Evolutionary conservation across 768 basidiomycete genomes (phyloP), one percentile per base, ranked within the genome.

Genomic region (Trametes cinnabarina): DNA sequence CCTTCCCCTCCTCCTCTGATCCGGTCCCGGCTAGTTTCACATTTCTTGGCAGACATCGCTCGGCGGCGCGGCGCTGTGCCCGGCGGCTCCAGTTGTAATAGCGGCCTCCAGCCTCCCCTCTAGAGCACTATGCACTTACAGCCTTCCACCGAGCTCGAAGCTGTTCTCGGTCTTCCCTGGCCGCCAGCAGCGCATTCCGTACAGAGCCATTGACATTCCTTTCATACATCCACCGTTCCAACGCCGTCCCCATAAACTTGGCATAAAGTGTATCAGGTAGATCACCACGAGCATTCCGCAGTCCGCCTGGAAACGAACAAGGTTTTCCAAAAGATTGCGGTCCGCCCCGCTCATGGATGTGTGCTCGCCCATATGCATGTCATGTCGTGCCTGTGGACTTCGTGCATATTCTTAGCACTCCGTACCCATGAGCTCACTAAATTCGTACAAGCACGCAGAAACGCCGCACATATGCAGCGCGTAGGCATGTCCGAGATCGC

Each of bases 291-390:
- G 44, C 53, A 46, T 47, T 54, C 53, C 53, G 53, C 53, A 54
- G 53, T 37, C 35, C 22, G 34, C 53, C 53, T 54, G 44, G 53
- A 54, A 47, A 54, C 53, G 53, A 54, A 54, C 35, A 54, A 43
- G 34, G 28, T 44, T 15, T 37, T 17, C 30, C 30, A 32, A 32
- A 2, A 32, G 52, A 23, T 20, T 10, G 32, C 22, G 11, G 43
- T 25, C 14, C 11, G 37, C n/a, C 30, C n/a, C n/a, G n/a, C n/a
- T n/a, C n/a, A n/a, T n/a, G n/a, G n/a, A n/a, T n/a, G n/a, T n/a
- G n/a, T 7, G 30, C 30, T 12, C 30, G 30, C 30, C 30, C 30
- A 32, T 6, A 12, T 32, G 7, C 7, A 32, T 12, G 28, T 40
- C n/a, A n/a, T n/a, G n/a, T 12, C 44, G 44, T 46, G 22, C 43